These are phyloP conservation scores for Fusarium sp. DNA, from an alignment of 2,329 filamentous ascomycete genomes.

Conservation along the genomic window DNA sequence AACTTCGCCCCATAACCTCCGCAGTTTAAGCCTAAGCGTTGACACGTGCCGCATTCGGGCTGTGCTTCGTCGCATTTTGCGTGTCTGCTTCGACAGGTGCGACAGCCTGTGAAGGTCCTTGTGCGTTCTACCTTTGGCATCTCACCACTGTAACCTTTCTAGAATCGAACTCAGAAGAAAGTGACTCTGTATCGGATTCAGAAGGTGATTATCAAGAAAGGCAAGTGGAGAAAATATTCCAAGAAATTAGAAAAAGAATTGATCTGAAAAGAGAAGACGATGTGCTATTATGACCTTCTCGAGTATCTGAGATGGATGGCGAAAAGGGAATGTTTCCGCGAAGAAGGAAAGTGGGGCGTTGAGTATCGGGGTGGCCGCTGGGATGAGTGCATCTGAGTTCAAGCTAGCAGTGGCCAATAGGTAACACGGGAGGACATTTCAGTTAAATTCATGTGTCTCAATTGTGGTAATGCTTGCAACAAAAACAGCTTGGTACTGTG, in stretches of 20 bases:
- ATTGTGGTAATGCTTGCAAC: rapidly evolving
- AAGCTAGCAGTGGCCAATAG: not conserved
- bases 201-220: slow-evolving; percentile 13
- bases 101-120: slow-evolving; percentile 50
- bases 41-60: slow-evolving; percentile 54
- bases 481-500: not conserved
- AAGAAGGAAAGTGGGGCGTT: not conserved
- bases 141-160: not conserved
- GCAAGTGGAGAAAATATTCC: slow-evolving; percentile 32
- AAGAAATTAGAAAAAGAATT: not conserved
- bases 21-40: slow-evolving; percentile 50
- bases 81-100: slow-evolving; percentile 53
- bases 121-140: slow-evolving; percentile 43
- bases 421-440: not conserved
- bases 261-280: not conserved
- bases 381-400: not conserved
- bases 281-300: not conserved
- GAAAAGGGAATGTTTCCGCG: slow-evolving; percentile 40
- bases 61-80: slow-evolving; percentile 58
- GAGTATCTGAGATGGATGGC: not conserved
- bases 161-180: no score
- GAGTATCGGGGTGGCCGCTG: not conserved
- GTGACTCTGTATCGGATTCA: not conserved
- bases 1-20: slow-evolving; percentile 54
- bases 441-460: rapidly evolving